Base-by-base conservation (phyloP, 2,329 filamentous ascomycete species). In the Cladophialophora psammophila region DNA sequence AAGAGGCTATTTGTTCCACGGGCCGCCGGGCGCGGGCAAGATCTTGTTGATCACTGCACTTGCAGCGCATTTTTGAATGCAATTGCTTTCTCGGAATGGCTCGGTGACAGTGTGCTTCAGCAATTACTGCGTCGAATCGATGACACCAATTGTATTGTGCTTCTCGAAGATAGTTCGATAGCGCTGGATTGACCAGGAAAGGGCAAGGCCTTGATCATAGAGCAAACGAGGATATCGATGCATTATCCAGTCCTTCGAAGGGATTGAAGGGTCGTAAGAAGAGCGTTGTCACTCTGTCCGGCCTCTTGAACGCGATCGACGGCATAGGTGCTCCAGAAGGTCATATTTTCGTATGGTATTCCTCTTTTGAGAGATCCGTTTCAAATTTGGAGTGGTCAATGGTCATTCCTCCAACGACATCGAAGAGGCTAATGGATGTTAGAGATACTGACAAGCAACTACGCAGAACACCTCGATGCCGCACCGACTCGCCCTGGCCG, bases 291-390 rank as follows among this genome's bases (percentile, higher is more conserved):
- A 91, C 90, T 1, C 84, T 95, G 1, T 92, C 91, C 0, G 91
- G 91, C 0, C 84, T 95, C 1, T 84, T 96, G 59, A 95, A 96
- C 77, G 90, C 90, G 65, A 92, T 95, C 50, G 92, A 96, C 74
- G 91, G 92, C 62, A 91, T 93, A 0, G 90, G 90, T 0, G 90
- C 88, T 2, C 90, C 91, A 73, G 91, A 94, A 79, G 91, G 91
- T 35, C 86, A 90, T 48, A 86, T 94, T 12, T 84, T 94, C 15
- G 40, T 42, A 42, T 8, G 40, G n/a, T n/a, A 42, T 3, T 4
- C 5, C n/a, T 18, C 15, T n/a, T n/a, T 8, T 8, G 5, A 8
- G 2, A 5, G 40, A 18, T 5, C 26, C 26, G 26, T 42, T n/a
- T n/a, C n/a, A 8, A 5, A 1, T 10, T 3, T n/a, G 5, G 40